Evolutionary conservation across 1,284 basidiomycete species (phyloP).

Genomic region (Ganoderma lingzhi): DNA sequence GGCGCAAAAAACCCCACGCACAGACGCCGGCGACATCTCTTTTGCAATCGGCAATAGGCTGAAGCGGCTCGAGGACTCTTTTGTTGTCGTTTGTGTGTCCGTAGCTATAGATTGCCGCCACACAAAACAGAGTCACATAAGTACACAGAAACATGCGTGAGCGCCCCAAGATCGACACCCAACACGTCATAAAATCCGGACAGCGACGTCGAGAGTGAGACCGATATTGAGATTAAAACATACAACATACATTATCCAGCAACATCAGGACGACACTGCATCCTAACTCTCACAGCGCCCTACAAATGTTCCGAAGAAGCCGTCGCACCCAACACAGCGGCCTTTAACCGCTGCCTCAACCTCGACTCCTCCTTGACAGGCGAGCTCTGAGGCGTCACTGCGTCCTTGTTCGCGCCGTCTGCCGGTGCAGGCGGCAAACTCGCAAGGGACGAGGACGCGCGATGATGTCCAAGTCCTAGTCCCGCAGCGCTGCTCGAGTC

Average conservation of each 20-base stretch:
- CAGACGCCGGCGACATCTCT: no score
- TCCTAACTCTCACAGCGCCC: not conserved
- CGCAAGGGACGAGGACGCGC: not conserved
- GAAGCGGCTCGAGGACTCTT: no score
- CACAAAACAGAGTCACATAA: no score
- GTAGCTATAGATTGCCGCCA: no score
- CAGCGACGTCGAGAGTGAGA: no score
- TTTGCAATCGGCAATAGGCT: no score
- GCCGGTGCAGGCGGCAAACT: not conserved
- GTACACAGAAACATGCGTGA: no score
- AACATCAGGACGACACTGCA: not conserved
- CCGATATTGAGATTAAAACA: not conserved
- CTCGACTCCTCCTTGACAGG: constrained; percentile 22
- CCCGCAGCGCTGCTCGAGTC: not conserved
- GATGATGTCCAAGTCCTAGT: not conserved
- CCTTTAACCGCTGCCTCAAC: constrained; percentile 40
- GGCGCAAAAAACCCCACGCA: no score
- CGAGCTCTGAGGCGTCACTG: constrained; percentile 5
- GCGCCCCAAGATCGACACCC: no score
- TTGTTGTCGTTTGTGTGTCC: no score
- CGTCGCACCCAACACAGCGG: constrained; percentile 36
- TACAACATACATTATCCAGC: not conserved
- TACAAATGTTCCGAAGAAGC: not conserved
- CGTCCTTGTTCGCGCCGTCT: not conserved
- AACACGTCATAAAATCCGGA: no score